Percentiles rank a stretch among this genome's conserved stretches.
Evolutionary conservation across 2,329 filamentous ascomycete genomes (phyloP).

Genomic region (Penicillium sclerotigenum): DNA sequence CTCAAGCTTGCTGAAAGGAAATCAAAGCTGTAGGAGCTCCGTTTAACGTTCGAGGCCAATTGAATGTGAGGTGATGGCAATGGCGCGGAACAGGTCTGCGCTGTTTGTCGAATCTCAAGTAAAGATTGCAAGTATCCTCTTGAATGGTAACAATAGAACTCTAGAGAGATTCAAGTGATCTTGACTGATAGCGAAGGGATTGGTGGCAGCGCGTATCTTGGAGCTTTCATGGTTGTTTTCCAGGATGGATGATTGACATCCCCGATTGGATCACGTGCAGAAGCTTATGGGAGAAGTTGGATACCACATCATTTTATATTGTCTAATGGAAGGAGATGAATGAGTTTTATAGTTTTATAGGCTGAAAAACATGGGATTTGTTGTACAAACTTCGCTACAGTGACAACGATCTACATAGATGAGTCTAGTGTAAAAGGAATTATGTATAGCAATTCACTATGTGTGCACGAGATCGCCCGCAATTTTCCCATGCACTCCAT

Average conservation of each 20-base stretch:
- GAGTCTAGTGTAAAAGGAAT: neutral
- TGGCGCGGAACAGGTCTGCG: neutral
- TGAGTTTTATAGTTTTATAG: too few species aligned
- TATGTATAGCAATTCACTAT: slow-evolving; percentile 22
- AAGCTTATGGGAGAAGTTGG: neutral
- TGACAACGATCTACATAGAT: neutral
- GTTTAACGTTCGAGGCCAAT: neutral
- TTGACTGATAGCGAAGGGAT: neutral
- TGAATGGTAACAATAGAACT: neutral
- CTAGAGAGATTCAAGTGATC: neutral
- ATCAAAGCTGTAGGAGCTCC: neutral
- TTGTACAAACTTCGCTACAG: neutral
- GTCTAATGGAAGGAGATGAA: neutral
- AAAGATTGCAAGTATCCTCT: neutral
- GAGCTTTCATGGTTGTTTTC: slow-evolving; percentile 8
- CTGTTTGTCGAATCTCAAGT: neutral
- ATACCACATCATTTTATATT: neutral
- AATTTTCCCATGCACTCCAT: slow-evolving; percentile 22
- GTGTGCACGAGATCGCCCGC: slow-evolving; percentile 26
- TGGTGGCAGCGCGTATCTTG: neutral
- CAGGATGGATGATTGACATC: slow-evolving; percentile 3
- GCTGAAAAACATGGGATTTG: neutral
- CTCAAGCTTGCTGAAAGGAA: neutral
- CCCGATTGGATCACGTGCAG: slow-evolving; percentile 6
- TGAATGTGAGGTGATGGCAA: neutral